Conservation (phyloP, 331 rosid genomes). For the Prunus yedoensis region DNA sequence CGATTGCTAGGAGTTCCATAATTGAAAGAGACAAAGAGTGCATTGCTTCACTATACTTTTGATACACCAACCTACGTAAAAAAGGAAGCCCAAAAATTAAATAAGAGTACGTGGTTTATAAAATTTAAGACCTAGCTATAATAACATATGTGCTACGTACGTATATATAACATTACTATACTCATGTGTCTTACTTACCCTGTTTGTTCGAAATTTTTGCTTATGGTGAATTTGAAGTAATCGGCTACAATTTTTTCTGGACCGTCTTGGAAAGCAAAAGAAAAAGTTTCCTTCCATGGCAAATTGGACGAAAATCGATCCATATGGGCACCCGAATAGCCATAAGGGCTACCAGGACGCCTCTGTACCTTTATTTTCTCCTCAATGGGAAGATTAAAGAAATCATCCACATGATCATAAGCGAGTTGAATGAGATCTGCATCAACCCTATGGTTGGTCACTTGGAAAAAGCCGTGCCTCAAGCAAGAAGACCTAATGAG, state of each 20-base stretch:
- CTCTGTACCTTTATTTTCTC: slow-evolving; percentile 37
- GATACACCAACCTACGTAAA: slow-evolving; percentile 46
- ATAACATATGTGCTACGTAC: background rate
- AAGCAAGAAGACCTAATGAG: slow-evolving; percentile 49
- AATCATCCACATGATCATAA: slow-evolving; percentile 40
- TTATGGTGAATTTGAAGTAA: slow-evolving; percentile 54
- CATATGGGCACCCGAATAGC: slow-evolving; percentile 81
- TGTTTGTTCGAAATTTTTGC: slow-evolving; percentile 45
- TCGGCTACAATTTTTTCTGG: slow-evolving; percentile 38
- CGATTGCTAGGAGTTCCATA: slow-evolving; percentile 64
- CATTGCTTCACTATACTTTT: slow-evolving; percentile 71
- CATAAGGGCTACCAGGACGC: slow-evolving; percentile 43
- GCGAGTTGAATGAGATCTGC: slow-evolving; percentile 44
- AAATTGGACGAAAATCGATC: slow-evolving; percentile 64
- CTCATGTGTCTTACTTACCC: slow-evolving; percentile 46
- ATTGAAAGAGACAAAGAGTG: slow-evolving; percentile 43
- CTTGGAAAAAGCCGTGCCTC: slow-evolving; percentile 77
- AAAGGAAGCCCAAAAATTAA: background rate
- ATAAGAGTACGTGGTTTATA: background rate
- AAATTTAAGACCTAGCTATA: background rate
- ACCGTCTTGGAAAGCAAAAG: slow-evolving; percentile 44
- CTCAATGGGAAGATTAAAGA: slow-evolving; percentile 53
- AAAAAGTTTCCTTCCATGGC: slow-evolving; percentile 91
- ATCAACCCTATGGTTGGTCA: slow-evolving; percentile 72
- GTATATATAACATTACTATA: background rate